Base-by-base conservation (phyloP, 768 basidiomycete species). In the Gymnopilus dilepis region DNA sequence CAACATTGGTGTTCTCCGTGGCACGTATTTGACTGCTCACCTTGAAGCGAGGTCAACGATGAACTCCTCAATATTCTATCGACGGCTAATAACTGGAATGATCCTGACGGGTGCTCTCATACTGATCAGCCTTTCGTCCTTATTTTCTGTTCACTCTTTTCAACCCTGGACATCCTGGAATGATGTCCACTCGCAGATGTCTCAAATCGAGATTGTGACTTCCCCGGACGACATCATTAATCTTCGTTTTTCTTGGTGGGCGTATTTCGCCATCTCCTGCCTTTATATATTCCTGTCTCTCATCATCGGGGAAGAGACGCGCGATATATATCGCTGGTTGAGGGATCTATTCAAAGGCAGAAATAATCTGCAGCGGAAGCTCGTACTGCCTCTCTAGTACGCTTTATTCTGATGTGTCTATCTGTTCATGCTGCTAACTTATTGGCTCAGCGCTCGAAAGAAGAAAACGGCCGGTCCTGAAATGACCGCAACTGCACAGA, bases 11-110 rank as follows among this genome's bases (percentile, higher is more conserved):
- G 64, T 69, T 8, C 53, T 67, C 30, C 48, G 65, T 30, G 64
- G 71, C n/a, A 56, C 65, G 2, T 60, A 61, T 13, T 77, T 79
- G 60, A 69, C 70, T 4, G 50, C 51, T 11, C 73, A 82, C 65
- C 58, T 82, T 15, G 79, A 82, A 64, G 68, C 80, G 1, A 77
- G 78, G 15, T 77, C 77, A 0, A 73, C 76, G 9, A 74, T 83
- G 47, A 80, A 76, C 9, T 75, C 78, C 7, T 78, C 79, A 6
- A 72, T 78, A 9, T 91, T 90, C 70, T 66, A 85, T 33, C 85
- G 89, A 19, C 82, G 87, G 7, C 75, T 89, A 57, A 72, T 80
- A 2, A 77, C 85, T 24, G 80, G 81, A 8, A 67, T 81, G 21
- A 63, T 78, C 19, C 82, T 84, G 56, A 77, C 84, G 19, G 53